Evolutionary conservation across 2,329 filamentous ascomycete species (phyloP), one percentile per base, ranked within the genome.

Genomic region (Fusarium algeriense): DNA sequence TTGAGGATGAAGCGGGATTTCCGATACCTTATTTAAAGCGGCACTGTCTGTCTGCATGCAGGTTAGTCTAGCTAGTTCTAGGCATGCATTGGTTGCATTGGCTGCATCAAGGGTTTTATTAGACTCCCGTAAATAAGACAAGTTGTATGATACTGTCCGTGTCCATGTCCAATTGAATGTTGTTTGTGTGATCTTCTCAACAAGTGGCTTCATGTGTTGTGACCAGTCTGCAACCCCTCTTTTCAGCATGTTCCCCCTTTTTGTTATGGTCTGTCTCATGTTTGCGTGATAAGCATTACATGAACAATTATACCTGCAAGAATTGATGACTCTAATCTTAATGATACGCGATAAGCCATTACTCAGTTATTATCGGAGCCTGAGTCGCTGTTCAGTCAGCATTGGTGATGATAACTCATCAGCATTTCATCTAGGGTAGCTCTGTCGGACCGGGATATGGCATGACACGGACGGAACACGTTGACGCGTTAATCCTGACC

Each of bases 1-100:
- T 69, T 83, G 70, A 78, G 79, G 64, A 82, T 86, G 82, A 79
- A 79, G 60, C 84, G 83, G 77, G 84, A 83, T 43, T 86, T 85
- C 77, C 78, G 84, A 56, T 86, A 86, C 73, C 74, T 86, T 55
- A 75, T 85, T 44, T 85, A 81, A 68, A 54, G 52, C 37, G 40
- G 55, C 58, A 17, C 19, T 19, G 41, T n/a, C 19, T 19, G 41
- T n/a, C 30, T 30, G 30, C 30, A 23, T 30, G 30, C 30, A 30
- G 30, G 30, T 11, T 7, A 30, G 30, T 11, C 48, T 28, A 4
- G 9, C 48, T 28, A 4, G 9, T 10, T 17, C n/a, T 48, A 26
- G n/a, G 28, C 44, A 7, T 30, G 3, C 20, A n/a, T 30, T 5
- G 5, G 35, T 14, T 46, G 20, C 50, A 56, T 30, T 30, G 30